Percentiles rank a stretch among this genome's conserved stretches.
These are phyloP conservation scores for Pseudopithomyces maydicus DNA, from an alignment of 2,329 filamentous ascomycete genomes.

Conservation along the genomic window DNA sequence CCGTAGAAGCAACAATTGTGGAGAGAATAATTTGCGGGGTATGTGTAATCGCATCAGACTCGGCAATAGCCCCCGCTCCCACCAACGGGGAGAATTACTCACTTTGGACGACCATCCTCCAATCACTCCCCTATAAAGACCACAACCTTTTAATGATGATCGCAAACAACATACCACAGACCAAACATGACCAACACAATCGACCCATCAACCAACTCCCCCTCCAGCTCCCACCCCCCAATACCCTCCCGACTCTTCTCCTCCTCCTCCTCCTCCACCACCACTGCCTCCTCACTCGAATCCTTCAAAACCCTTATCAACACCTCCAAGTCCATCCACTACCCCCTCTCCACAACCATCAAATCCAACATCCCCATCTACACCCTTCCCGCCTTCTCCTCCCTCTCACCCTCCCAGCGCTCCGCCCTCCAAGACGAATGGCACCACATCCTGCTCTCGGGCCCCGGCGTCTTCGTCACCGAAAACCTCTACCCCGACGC, in stretches of 20 bases:
- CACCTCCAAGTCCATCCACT: constrained; percentile 44
- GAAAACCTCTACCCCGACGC: constrained; percentile 56
- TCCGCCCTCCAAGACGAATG: constrained; percentile 63
- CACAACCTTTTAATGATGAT: no score
- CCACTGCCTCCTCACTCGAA: constrained; percentile 46
- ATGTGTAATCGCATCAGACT: background rate
- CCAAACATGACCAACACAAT: constrained; percentile 4
- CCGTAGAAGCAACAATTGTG: no score
- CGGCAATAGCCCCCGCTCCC: background rate
- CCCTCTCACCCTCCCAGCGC: constrained; percentile 34
- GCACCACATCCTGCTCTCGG: constrained; percentile 61
- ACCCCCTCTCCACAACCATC: constrained; percentile 55
- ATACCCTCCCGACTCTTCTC: constrained; percentile 35
- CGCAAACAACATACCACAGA: background rate
- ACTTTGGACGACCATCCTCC: background rate
- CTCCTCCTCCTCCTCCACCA: no score
- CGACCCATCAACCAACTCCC: constrained; percentile 5
- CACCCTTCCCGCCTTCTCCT: constrained; percentile 48
- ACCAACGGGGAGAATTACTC: background rate
- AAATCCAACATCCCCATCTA: constrained; percentile 63
- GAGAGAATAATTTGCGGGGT: no score
- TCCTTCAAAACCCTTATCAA: constrained; percentile 54
- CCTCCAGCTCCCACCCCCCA: no score
- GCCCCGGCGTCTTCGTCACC: constrained; percentile 65
- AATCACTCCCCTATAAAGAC: background rate